Evolutionary conservation across 2,329 filamentous ascomycete species (phyloP).

Genomic region (Ophiostoma piceae): DNA sequence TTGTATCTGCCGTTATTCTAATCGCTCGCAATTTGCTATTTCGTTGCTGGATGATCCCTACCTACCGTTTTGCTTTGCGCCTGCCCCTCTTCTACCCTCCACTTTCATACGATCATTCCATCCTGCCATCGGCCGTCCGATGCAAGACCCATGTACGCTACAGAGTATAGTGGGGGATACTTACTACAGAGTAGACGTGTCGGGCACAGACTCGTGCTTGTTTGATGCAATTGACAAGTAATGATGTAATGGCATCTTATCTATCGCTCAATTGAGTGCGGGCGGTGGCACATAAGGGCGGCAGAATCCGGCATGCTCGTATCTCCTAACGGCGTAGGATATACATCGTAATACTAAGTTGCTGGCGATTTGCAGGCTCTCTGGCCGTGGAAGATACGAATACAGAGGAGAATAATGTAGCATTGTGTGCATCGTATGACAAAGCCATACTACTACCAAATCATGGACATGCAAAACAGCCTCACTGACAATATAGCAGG

Average conservation of each 20-base stretch:
- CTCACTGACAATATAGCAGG: not conserved
- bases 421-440: not conserved
- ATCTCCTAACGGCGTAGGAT: not conserved
- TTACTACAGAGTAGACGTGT: not conserved
- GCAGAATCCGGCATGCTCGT: not conserved
- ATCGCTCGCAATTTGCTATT: not conserved
- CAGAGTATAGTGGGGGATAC: not conserved
- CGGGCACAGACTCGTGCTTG: not conserved
- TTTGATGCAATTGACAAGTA: not conserved
- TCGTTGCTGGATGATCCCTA: not conserved
- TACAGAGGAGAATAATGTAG: not conserved
- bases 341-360: not conserved
- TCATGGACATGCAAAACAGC: not conserved
- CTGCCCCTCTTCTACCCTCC: constrained; percentile 10
- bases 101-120: not conserved
- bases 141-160: not conserved
- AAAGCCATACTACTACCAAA: not conserved
- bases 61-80: not conserved
- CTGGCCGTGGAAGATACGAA: too few species aligned
- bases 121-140: not conserved
- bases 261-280: not conserved
- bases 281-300: not conserved
- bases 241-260: constrained; percentile 12
- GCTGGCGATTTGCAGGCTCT: not conserved
- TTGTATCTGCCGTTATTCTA: not conserved